Evolutionary conservation across 305 asterid species (phyloP).

Genomic region (Fraxinus greggii): DNA sequence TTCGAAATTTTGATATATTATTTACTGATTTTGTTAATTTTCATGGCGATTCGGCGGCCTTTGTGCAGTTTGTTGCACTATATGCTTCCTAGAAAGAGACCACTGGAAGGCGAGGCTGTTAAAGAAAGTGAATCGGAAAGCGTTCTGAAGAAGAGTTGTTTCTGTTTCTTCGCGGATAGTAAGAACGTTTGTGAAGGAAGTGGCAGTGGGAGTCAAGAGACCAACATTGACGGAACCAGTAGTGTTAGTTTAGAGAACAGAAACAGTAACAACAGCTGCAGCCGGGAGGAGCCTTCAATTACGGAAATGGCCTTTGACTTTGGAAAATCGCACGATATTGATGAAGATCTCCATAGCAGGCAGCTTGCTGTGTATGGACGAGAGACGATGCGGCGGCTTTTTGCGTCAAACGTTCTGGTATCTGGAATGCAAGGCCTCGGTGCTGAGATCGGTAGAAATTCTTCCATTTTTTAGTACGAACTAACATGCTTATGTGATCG

Average conservation of each 20-base stretch:
- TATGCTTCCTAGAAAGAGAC: slow-evolving; percentile 98
- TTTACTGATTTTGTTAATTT: slow-evolving; percentile 43
- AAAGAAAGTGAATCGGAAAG: slow-evolving; percentile 50
- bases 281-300: slow-evolving; percentile 40
- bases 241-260: slow-evolving; percentile 32
- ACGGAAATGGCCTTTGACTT: slow-evolving; percentile 84
- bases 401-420: slow-evolving; percentile 80
- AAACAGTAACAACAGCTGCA: slow-evolving; percentile 39
- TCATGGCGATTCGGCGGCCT: slow-evolving; percentile 52
- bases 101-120: slow-evolving; percentile 80
- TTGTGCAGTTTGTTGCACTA: slow-evolving; percentile 75
- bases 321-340: slow-evolving; percentile 77
- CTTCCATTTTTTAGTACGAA: not conserved
- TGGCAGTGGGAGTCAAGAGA: slow-evolving; percentile 24
- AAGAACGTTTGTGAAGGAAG: slow-evolving; percentile 24
- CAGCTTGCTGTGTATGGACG: slow-evolving; percentile 98
- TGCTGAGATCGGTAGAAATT: slow-evolving; percentile 77
- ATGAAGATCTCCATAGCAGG: slow-evolving; percentile 97
- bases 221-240: slow-evolving; percentile 27
- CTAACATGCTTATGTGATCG: slow-evolving; percentile 1
- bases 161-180: slow-evolving; percentile 38
- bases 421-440: slow-evolving; percentile 99
- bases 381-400: slow-evolving; percentile 89
- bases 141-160: slow-evolving; percentile 52
- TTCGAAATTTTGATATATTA: slow-evolving; percentile 9